Conservation (phyloP, 2,329 filamentous ascomycete species). For the Kalmusia sp. region DNA sequence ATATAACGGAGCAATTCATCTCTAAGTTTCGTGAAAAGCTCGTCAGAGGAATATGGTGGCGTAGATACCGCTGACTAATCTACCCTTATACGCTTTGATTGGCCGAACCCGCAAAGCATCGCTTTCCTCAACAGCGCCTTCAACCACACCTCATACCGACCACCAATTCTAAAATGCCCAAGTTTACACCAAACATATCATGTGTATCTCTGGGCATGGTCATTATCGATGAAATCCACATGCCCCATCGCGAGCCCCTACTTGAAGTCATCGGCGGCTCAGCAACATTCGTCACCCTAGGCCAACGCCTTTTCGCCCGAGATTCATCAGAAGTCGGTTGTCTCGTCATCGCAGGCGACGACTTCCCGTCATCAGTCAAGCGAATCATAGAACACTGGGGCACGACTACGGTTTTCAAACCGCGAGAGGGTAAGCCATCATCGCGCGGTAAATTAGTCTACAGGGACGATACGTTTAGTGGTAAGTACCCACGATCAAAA, state of each 20-base stretch:
- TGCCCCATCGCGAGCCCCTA: constrained; percentile 19
- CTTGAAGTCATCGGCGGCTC: constrained; percentile 28
- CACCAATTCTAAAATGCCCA: too few species aligned
- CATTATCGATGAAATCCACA: constrained; percentile 28
- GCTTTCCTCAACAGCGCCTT: too few species aligned
- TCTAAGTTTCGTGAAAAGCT: too few species aligned
- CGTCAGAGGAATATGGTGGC: too few species aligned
- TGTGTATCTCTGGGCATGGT: constrained; percentile 31
- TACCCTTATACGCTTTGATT: too few species aligned
- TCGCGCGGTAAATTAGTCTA: constrained; percentile 27
- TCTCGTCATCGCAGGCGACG: constrained; percentile 25
- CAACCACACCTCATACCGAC: too few species aligned
- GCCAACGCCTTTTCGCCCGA: constrained; percentile 19
- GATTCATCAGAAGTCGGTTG: constrained; percentile 18
- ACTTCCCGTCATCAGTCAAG: constrained; percentile 20
- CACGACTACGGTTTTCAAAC: constrained; percentile 18
- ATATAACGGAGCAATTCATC: too few species aligned
- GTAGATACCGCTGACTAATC: too few species aligned
- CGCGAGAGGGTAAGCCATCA: constrained; percentile 1
- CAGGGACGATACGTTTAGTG: constrained; percentile 29
- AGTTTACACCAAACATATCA: too few species aligned
- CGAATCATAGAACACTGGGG: constrained; percentile 14
- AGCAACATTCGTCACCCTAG: constrained; percentile 20
- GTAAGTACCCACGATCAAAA: constrained; percentile 14
- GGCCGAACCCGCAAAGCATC: too few species aligned